Conservation (phyloP, 208 protist species). For the Sergeia podlipaevii region DNA sequence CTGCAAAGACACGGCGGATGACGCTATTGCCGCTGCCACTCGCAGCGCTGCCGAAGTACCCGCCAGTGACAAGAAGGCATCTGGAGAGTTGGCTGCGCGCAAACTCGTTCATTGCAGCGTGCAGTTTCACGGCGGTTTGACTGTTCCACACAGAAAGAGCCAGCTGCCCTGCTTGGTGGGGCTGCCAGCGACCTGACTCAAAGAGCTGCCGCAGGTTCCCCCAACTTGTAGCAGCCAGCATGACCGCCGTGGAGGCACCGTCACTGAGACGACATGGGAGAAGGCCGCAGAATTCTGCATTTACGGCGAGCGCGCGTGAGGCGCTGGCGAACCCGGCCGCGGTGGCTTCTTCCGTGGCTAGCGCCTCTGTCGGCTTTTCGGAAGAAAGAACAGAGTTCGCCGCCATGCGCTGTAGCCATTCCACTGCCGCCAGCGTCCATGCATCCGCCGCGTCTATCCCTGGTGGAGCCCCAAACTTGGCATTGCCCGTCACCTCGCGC, state of each 20-base stretch:
- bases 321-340: neutral
- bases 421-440: slow-evolving; percentile 21
- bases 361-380: neutral
- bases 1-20: too few species aligned
- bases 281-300: slow-evolving; percentile 2
- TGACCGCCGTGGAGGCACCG: neutral
- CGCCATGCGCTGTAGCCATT: slow-evolving; percentile 14
- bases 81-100: neutral
- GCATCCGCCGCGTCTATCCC: slow-evolving; percentile 12
- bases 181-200: too few species aligned
- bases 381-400: neutral
- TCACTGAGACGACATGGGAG: slow-evolving; percentile 6
- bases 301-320: slow-evolving; percentile 3
- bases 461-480: slow-evolving; percentile 12
- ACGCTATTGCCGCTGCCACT: too few species aligned
- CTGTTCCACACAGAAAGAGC: slow-evolving; percentile 16
- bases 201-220: neutral
- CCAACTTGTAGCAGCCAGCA: neutral
- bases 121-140: slow-evolving; percentile 22
- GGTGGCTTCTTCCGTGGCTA: slow-evolving; percentile 6
- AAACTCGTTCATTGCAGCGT: slow-evolving; percentile 32
- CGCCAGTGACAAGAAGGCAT: neutral
- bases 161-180: neutral
- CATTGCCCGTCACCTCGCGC: slow-evolving; percentile 6
- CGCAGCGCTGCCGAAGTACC: too few species aligned